These are phyloP conservation scores for Leptomonas pyrrhocoris DNA, from an alignment of 208 protist genomes.

Conservation along the genomic window DNA sequence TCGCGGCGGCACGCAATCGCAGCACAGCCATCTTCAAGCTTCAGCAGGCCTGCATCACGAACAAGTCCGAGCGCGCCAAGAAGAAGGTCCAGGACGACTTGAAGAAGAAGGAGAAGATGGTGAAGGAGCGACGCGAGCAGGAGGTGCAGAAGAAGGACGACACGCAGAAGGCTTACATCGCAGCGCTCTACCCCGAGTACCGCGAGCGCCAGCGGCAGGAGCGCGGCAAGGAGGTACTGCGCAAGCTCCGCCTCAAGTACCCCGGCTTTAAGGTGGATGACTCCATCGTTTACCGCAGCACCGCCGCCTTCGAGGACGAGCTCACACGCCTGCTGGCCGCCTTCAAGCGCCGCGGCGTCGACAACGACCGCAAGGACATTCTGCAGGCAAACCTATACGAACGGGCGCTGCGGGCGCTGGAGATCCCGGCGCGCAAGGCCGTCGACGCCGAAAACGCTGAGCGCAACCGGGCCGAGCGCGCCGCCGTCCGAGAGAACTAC, in stretches of 20 bases:
- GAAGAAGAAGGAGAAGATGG: conserved; percentile 38
- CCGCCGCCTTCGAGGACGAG: conserved; percentile 70
- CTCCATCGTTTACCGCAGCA: conserved; percentile 52
- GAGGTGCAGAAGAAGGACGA: conserved; percentile 63
- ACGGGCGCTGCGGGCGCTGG: conserved; percentile 61
- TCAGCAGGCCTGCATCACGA: conserved; percentile 48
- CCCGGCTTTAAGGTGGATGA: conserved; percentile 67
- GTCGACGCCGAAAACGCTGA: conserved; percentile 57
- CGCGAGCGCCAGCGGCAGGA: conserved; percentile 64
- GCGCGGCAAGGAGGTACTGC: conserved; percentile 61
- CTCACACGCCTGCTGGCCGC: conserved; percentile 59
- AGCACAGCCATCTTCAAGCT: conserved; percentile 45
- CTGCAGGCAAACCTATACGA: conserved; percentile 77
- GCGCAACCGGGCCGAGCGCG: conserved; percentile 55
- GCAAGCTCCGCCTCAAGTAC: conserved; percentile 74
- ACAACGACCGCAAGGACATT: conserved; percentile 60
- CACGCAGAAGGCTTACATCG: conserved; percentile 39
- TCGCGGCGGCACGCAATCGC: conserved; percentile 44
- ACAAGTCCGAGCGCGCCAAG: conserved; percentile 42
- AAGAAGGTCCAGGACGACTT: conserved; percentile 40
- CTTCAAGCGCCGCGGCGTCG: conserved; percentile 51
- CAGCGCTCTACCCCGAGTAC: conserved; percentile 59
- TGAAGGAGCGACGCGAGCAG: conserved; percentile 44
- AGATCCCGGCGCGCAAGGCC: conserved; percentile 73
- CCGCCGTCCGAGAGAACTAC: conserved; percentile 62